Conservation (phyloP, 371 early-diverging fungal genomes). For the Mucor racemosus region DNA sequence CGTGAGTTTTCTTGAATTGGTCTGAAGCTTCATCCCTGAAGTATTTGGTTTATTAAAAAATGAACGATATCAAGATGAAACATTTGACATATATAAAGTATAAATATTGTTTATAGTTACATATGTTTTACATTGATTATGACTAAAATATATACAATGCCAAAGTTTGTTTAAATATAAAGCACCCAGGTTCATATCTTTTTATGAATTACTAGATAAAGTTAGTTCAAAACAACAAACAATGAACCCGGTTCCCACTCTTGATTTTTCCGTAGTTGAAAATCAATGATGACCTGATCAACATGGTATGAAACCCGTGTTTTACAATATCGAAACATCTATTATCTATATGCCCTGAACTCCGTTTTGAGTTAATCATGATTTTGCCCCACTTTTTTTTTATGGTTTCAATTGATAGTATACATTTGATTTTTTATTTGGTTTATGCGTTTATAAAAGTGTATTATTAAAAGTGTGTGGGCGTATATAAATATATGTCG, state of each 20-base stretch:
- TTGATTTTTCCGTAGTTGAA: neutral
- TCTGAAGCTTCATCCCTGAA: too few species aligned
- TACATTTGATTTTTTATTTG: neutral
- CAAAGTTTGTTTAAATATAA: too few species aligned
- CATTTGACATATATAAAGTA: neutral
- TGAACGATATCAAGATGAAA: too few species aligned
- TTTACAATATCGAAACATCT: too few species aligned
- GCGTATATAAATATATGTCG: neutral
- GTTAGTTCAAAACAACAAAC: neutral
- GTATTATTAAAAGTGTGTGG: neutral
- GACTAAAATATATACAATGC: too few species aligned
- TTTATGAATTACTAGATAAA: neutral
- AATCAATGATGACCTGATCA: neutral
- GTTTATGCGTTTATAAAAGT: too few species aligned
- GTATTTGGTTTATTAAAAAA: too few species aligned
- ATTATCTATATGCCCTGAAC: neutral
- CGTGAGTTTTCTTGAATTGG: slow-evolving; percentile 1
- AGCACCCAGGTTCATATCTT: too few species aligned
- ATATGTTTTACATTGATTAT: too few species aligned
- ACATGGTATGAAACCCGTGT: neutral
- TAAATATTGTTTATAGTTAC: too few species aligned
- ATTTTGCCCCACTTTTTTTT: neutral
- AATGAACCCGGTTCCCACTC: neutral
- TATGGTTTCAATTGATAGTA: neutral
- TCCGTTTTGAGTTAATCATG: neutral